These are phyloP conservation scores for Capronia coronata DNA, from an alignment of 2,329 filamentous ascomycete genomes.

Conservation along the genomic window DNA sequence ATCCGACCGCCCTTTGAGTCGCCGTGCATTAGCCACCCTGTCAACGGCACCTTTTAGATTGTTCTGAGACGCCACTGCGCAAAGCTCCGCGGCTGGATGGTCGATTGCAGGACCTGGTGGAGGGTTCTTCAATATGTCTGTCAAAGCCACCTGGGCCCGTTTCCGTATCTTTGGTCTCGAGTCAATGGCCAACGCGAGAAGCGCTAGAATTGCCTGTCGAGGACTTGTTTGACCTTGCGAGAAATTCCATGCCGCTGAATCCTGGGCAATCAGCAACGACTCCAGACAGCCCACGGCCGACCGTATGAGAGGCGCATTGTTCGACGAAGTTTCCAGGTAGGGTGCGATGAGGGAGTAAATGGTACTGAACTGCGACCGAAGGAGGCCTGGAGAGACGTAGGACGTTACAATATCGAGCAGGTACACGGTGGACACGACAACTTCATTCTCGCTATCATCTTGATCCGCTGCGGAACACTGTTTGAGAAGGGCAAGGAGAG, in stretches of 20 bases:
- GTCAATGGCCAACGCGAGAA: conserved; percentile 79
- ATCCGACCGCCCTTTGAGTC: conserved; percentile 47
- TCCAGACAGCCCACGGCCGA: conserved; percentile 90
- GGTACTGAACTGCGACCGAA: conserved; percentile 90
- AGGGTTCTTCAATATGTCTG: conserved; percentile 72
- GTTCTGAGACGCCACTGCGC: conserved; percentile 80
- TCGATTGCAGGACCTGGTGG: conserved; percentile 89
- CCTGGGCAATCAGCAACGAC: conserved; percentile 82
- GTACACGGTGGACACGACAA: conserved; percentile 83
- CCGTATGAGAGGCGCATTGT: conserved; percentile 77
- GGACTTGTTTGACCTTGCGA: conserved; percentile 77
- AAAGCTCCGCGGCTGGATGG: conserved; percentile 93
- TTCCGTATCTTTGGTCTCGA: conserved; percentile 89
- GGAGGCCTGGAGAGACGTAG: conserved; percentile 73
- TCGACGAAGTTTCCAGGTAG: conserved; percentile 69
- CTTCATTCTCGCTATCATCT: conserved; percentile 69
- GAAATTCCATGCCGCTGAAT: conserved; percentile 79
- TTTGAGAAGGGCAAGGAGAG: conserved; percentile 79
- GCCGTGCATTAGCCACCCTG: conserved; percentile 61
- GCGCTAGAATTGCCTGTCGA: conserved; percentile 75
- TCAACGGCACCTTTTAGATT: conserved; percentile 68
- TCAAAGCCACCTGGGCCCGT: conserved; percentile 81
- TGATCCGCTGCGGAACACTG: conserved; percentile 61
- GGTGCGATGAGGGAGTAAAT: conserved; percentile 83
- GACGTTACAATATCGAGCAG: conserved; percentile 88